Base-by-base conservation (phyloP, 2,329 filamentous ascomycete genomes). In the Coleophoma eucalyptorum region DNA sequence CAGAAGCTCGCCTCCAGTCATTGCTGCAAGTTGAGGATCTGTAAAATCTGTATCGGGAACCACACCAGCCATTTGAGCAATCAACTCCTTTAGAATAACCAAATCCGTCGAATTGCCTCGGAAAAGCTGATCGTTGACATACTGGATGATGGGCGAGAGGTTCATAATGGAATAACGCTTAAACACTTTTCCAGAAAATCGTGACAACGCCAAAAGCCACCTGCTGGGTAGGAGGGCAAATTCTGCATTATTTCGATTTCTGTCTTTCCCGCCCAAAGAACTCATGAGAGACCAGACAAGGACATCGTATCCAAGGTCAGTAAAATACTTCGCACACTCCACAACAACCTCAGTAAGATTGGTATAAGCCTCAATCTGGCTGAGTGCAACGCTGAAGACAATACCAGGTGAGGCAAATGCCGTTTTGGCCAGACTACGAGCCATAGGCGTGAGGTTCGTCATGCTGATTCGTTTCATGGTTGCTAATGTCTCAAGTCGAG, bases 331-430 rank as follows among this genome's bases (percentile, higher is more conserved):
- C 37, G 90, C 91, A 63, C 92, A 97, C 65, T 97, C 91, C 13
- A 97, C 92, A 54, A 99, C 90, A 5, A 90, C 90, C 55, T 96
- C 90, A 50, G 96, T 96, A 54, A 99, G 79, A 65, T 97, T 99
- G 65, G 88, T 89, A 67, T 99, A 99, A 0, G 88, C 86, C 68
- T 99, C 92, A 52, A 97, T 90, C 67, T 97, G 92, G 55, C 86
- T 86, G 51, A 99, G 83, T 6, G 92, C 90, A 50, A 93, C 88
- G 62, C 85, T 85, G 72, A 97, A 96, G 20, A 97, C 92, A 50
- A 96, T 80, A 21, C 93, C 93, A 1, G 94, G 95, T 41, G 90
- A 94, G 1, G 90, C 86, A 62, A 90, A 89, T 21, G 92, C 91
- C n/a, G 92, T 88, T 69, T 97, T 97, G 8, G 93, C 92, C 31